Evolutionary conservation across 169 alveolate species (phyloP).

Genomic region (Plasmodium chabaudi): DNA sequence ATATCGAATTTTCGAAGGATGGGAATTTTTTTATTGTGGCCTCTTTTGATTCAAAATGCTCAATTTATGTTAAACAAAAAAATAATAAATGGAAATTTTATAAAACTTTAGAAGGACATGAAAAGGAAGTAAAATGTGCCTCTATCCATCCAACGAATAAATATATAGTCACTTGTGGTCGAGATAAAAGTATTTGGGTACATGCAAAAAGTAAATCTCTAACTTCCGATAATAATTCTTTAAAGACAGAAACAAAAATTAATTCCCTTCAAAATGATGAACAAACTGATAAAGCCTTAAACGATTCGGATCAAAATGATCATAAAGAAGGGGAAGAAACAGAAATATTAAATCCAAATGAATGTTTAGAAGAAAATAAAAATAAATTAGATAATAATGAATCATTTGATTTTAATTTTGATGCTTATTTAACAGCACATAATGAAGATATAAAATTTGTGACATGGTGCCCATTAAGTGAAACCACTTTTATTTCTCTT

Average conservation of each 20-base stretch:
- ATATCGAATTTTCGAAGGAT: slow-evolving; percentile 80
- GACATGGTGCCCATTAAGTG: slow-evolving; percentile 73
- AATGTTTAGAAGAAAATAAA: too few relatives aligned
- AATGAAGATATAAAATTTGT: slow-evolving; percentile 63
- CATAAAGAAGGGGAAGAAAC: too few relatives aligned
- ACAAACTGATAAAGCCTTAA: too few relatives aligned
- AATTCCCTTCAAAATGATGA: too few relatives aligned
- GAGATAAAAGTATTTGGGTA: slow-evolving; percentile 85
- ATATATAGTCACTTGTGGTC: slow-evolving; percentile 85
- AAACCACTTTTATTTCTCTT: slow-evolving; percentile 76
- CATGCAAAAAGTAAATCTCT: slow-evolving; percentile 64
- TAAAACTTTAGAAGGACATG: slow-evolving; percentile 84
- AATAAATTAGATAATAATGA: background rate
- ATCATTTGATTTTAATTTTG: slow-evolving; percentile 37
- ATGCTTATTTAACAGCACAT: slow-evolving; percentile 60
- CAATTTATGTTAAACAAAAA: slow-evolving; percentile 39
- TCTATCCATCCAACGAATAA: slow-evolving; percentile 79
- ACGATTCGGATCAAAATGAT: too few relatives aligned
- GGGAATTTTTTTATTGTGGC: slow-evolving; percentile 84
- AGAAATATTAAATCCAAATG: too few relatives aligned
- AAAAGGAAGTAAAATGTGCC: slow-evolving; percentile 86
- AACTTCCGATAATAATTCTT: background rate
- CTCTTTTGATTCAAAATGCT: slow-evolving; percentile 84
- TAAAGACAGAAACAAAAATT: too few relatives aligned
- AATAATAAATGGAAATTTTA: slow-evolving; percentile 79